Conservation (phyloP, 2,329 filamentous ascomycete species). For the Penicillium sp. region DNA sequence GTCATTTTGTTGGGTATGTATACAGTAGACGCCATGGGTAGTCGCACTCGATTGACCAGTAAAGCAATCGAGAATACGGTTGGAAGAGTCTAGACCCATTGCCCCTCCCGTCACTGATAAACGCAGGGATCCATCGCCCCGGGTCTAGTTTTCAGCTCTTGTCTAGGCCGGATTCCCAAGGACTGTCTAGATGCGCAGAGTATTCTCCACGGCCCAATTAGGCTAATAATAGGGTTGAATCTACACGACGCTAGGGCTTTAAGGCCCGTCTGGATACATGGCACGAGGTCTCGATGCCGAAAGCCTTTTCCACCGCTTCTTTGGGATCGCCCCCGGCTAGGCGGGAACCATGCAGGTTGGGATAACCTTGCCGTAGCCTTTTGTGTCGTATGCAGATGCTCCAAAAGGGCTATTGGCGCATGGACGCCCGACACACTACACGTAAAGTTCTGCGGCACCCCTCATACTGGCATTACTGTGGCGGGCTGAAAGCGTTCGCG, state of each 20-base stretch:
- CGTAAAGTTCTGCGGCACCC: conserved; percentile 9
- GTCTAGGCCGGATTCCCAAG: not conserved
- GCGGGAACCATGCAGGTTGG: conserved; percentile 4
- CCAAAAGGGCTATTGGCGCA: conserved; percentile 12
- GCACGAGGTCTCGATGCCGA: not conserved
- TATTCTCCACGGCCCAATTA: not conserved
- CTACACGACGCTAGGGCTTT: not conserved
- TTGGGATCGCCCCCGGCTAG: not conserved
- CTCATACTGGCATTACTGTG: conserved; percentile 2
- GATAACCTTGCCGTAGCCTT: conserved; percentile 15
- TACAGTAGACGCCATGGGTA: not conserved
- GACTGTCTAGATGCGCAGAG: not conserved
- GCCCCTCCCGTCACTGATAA: not conserved
- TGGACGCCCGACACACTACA: conserved; percentile 1
- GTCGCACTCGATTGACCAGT: not conserved
- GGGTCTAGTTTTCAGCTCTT: not conserved
- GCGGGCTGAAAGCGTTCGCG: conserved; percentile 6
- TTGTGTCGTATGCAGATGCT: conserved; percentile 6
- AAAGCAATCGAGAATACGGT: not conserved
- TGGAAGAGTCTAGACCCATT: conserved; percentile 7
- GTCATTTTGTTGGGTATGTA: conserved; percentile 6
- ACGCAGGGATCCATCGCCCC: not conserved
- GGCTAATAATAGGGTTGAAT: not conserved
- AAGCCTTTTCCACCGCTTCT: conserved; percentile 14
- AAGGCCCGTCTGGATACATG: not conserved